Percentiles rank a stretch among this genome's conserved stretches.
phyloP scores from a whole-genome alignment of 2,329 filamentous ascomycete genomes.

The Stromatinia cepivora region DNA sequence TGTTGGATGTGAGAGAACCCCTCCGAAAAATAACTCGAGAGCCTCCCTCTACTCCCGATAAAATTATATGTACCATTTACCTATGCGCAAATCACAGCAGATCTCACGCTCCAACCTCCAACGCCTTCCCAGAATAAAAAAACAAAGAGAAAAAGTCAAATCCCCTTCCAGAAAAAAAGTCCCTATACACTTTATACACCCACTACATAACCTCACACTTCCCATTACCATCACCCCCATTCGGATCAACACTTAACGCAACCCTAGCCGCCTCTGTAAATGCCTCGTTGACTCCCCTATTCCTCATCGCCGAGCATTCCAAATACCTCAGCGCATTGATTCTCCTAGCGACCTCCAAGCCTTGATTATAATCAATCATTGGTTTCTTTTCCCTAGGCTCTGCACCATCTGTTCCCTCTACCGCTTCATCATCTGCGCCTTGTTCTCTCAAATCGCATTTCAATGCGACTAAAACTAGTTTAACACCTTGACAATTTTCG shows the following conservation, averaged over 20 bases:
- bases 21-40: neutral
- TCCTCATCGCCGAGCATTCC: slow-evolving; percentile 98
- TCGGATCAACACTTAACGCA: slow-evolving; percentile 72
- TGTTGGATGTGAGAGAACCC: neutral
- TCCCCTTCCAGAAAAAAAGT: neutral
- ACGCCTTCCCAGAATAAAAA: slow-evolving; percentile 2
- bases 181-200: neutral
- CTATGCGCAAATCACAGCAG: neutral
- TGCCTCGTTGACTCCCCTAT: slow-evolving; percentile 95
- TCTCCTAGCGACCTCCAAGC: slow-evolving; percentile 84
- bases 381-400: slow-evolving; percentile 61
- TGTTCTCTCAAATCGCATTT: slow-evolving; percentile 93
- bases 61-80: slow-evolving; percentile 10
- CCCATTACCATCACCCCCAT: slow-evolving; percentile 55
- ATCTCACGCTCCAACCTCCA: slow-evolving; percentile 4
- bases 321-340: slow-evolving; percentile 94
- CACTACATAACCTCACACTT: slow-evolving; percentile 61
- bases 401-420: slow-evolving; percentile 42
- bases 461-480: slow-evolving; percentile 89
- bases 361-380: slow-evolving; percentile 87
- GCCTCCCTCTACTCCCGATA: neutral
- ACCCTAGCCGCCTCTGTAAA: slow-evolving; percentile 98
- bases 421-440: slow-evolving; percentile 61
- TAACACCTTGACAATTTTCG: slow-evolving; percentile 94
- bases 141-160: neutral